Evolutionary conservation across 108 stramenopile species (phyloP), one percentile per base, ranked within the genome.

Genomic region (Parietichytrium sp.): DNA sequence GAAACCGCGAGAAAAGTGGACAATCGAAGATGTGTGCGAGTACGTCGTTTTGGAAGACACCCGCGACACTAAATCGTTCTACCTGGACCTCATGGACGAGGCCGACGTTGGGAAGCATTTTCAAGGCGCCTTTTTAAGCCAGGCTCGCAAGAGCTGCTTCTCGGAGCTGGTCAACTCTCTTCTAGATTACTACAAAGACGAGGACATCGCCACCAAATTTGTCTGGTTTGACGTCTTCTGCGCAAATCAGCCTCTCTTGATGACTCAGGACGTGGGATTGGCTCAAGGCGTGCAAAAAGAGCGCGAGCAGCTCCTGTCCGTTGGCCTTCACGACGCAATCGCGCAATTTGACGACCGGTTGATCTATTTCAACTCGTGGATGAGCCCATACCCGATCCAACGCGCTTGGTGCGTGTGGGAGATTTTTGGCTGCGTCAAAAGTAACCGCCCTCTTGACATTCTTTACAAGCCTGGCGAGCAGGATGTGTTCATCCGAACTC

Each of bases 391-490:
- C 29, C 61, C 61, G 29, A 33, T 72, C 2, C 6, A 72, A 15
- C 61, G 61, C 3, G 61, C 61, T n/a, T 72, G 61, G 61, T 72
- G 61, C 3, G 61, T 72, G 10, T 72, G 61, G 61, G 61, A 72
- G 33, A 27, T 72, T 27, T 20, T 72, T 33, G 61, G 61, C 42
- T 8, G 38, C 42, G 6, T 72, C 8, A 72, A 10, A n/a, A 10
- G 33, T 42, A n/a, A 13, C 42, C 10, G 45, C 38, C 33, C 33
- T 31, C 13, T 38, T 10, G 23, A 20, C 0, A 42, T 72, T 42
- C 10, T 72, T 27, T 72, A 72, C 3, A 42, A 33, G 10, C 29
- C 8, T 0, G 61, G 61, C 10, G 20, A 72, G 45, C 38, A 72
- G 1, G 20, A 16, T 6, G n/a, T 33, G 6, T 72, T 72, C 42